A percentile compares a stretch with the other conserved stretches of the same genome.
Evolutionary conservation across 208 protist genomes (phyloP).

Genomic region (Leishmania arabica): DNA sequence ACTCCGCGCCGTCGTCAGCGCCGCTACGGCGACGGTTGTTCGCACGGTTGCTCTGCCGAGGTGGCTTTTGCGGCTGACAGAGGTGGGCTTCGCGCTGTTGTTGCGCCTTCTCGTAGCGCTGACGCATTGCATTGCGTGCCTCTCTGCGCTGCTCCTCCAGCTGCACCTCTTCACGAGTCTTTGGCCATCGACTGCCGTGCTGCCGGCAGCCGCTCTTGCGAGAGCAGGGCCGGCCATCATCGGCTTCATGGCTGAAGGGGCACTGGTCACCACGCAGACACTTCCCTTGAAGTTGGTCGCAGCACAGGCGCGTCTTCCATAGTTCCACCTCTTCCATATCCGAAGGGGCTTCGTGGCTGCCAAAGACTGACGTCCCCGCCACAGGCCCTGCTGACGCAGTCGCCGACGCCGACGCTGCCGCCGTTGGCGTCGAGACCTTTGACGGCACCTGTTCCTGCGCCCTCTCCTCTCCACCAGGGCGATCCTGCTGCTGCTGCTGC

Average conservation of each 20-base stretch:
- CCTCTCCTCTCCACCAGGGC: background rate
- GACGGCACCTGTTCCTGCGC: background rate
- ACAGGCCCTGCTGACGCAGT: background rate
- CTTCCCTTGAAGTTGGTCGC: conserved; percentile 52
- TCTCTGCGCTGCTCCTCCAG: conserved; percentile 19
- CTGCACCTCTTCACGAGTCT: conserved; percentile 31
- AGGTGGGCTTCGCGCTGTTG: conserved; percentile 2
- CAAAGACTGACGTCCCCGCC: background rate
- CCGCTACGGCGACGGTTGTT: conserved; percentile 3
- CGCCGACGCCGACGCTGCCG: background rate
- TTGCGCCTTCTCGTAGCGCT: conserved; percentile 21
- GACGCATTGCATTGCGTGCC: conserved; percentile 5
- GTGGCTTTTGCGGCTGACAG: background rate
- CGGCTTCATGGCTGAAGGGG: conserved; percentile 68
- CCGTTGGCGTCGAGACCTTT: background rate
- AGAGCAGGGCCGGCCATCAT: conserved; percentile 74
- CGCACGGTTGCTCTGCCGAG: background rate
- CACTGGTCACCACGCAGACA: conserved; percentile 50
- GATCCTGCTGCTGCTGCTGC: conserved; percentile 1
- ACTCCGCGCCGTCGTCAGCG: conserved; percentile 14
- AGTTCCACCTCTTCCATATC: conserved; percentile 52
- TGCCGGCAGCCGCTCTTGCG: conserved; percentile 54
- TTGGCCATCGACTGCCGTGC: conserved; percentile 66
- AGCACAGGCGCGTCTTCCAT: conserved; percentile 72
- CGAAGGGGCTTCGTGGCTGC: background rate